Evolutionary conservation across 1,284 basidiomycete species (phyloP), one percentile per base, ranked within the genome.

Genomic region (Erythrobasidium hasegawianum): DNA sequence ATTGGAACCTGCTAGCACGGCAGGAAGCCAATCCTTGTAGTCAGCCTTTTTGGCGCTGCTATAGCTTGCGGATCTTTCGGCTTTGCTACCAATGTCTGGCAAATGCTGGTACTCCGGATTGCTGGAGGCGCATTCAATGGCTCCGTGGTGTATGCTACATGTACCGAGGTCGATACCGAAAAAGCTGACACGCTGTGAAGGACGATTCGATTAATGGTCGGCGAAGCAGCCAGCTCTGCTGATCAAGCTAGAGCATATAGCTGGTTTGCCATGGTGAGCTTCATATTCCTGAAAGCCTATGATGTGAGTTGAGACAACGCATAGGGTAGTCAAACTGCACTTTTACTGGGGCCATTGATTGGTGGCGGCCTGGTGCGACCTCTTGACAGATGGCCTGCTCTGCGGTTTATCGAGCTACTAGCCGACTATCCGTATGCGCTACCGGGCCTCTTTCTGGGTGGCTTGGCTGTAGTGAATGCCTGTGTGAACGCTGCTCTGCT

Each of bases 1-100:
- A n/a, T n/a, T n/a, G n/a, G n/a, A n/a, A n/a, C n/a, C n/a, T n/a
- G n/a, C n/a, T 10, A 52, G 45, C 45, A 45, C 8, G 78, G 78
- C 27, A 69, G 78, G 1, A 79, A 78, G 39, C 79, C 79, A 0
- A 76, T 80, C 0, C 69, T 80, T 2, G 59, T 79, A 2, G 70
- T 76, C 22, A 78, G 79, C 0, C 69, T 80, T 1, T 18, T 69
- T 0, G 79, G 79, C 1, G 72, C 77, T 1, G 71, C 74, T 9
- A 24, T 78, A 11, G 76, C 76, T 2, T 75, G 75, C 54, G 67
- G 76, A 13, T 65, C 72, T 1, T 80, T 80, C 64, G 79, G 79
- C 0, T 56, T 79, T 11, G 71, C 74, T 54, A 70, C 11, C 66
- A 69, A 45, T 16, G 43, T 47, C 16, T 47, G 43, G 43, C 16